Percentiles rank a stretch among this genome's conserved stretches.
Evolutionary conservation across 257 asterid species (phyloP).

Genomic region (Gentiana straminea): DNA sequence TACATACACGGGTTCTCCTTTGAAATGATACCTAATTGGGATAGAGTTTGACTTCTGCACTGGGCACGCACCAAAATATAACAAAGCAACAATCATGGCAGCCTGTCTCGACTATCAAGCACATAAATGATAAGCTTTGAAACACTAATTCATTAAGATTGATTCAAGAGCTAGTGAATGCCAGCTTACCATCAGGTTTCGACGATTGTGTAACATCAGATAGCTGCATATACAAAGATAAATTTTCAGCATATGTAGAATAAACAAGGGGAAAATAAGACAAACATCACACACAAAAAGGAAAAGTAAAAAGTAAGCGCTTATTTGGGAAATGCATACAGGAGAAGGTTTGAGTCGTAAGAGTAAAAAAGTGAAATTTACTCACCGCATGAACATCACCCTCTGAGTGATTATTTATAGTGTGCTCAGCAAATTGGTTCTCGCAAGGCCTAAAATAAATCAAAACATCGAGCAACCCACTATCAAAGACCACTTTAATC

Average conservation of each 20-base stretch:
- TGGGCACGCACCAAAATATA: not conserved
- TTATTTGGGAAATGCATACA: too few relatives aligned
- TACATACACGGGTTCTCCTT: too few relatives aligned
- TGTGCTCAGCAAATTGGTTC: conserved; percentile 30
- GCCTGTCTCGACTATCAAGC: not conserved
- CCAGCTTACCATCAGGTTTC: conserved; percentile 59
- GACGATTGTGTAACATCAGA: conserved; percentile 29
- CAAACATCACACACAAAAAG: conserved; percentile 1
- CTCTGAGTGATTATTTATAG: conserved; percentile 26
- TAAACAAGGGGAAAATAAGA: conserved; percentile 7
- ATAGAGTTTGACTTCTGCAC: too few relatives aligned
- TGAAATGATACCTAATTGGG: too few relatives aligned
- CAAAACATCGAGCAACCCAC: not conserved
- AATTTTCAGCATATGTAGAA: not conserved
- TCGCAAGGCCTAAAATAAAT: conserved; percentile 33
- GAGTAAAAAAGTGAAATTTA: conserved; percentile 2
- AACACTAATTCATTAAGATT: too few relatives aligned
- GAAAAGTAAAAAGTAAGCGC: conserved; percentile 1
- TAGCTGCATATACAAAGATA: conserved; percentile 31
- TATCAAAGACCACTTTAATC: not conserved
- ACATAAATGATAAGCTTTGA: too few relatives aligned
- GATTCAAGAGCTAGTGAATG: not conserved
- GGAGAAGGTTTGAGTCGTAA: too few relatives aligned
- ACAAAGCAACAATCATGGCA: conserved; percentile 3
- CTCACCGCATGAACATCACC: conserved; percentile 40